A percentile compares a stretch with the other conserved stretches of the same genome.
Conservation (phyloP, 345 rosid genomes). For the Salix udensis region DNA sequence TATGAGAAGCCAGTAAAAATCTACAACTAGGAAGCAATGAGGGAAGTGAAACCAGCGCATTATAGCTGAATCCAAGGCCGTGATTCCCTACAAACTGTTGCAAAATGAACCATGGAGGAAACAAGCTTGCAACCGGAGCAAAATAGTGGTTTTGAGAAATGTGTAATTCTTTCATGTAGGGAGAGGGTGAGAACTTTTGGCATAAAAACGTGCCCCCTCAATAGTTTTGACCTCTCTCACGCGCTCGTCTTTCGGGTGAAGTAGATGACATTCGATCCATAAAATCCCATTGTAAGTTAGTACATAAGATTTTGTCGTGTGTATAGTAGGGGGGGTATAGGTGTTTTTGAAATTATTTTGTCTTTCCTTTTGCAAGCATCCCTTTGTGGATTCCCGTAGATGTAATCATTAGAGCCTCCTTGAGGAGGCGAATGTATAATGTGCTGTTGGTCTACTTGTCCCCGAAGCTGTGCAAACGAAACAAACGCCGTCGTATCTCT, state of each 20-base stretch:
- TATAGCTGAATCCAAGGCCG: background rate
- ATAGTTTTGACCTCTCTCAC: slow-evolving; percentile 18
- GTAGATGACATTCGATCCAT: slow-evolving; percentile 14
- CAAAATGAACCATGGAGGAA: slow-evolving; percentile 5
- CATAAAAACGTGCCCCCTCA: slow-evolving; percentile 7
- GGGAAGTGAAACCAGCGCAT: background rate
- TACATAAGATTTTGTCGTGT: slow-evolving; percentile 41
- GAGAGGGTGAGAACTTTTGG: slow-evolving; percentile 8
- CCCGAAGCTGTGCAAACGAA: slow-evolving; percentile 9
- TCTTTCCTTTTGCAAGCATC: background rate
- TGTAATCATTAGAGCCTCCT: slow-evolving; percentile 13
- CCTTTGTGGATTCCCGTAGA: slow-evolving; percentile 9
- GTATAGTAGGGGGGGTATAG: slow-evolving; percentile 34
- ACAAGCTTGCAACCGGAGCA: background rate
- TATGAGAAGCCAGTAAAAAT: slow-evolving; percentile 34
- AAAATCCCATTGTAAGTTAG: slow-evolving; percentile 28
- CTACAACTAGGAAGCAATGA: slow-evolving; percentile 22
- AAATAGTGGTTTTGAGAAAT: slow-evolving; percentile 13
- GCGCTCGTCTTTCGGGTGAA: slow-evolving; percentile 20
- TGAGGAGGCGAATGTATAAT: slow-evolving; percentile 18
- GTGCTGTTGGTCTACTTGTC: background rate
- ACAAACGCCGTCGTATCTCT: background rate
- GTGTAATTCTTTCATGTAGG: slow-evolving; percentile 23
- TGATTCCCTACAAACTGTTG: background rate
- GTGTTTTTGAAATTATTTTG: background rate